These are phyloP conservation scores for Tetrapisispora iriomotensis DNA, from an alignment of 805 yeast genomes.

Conservation along the genomic window DNA sequence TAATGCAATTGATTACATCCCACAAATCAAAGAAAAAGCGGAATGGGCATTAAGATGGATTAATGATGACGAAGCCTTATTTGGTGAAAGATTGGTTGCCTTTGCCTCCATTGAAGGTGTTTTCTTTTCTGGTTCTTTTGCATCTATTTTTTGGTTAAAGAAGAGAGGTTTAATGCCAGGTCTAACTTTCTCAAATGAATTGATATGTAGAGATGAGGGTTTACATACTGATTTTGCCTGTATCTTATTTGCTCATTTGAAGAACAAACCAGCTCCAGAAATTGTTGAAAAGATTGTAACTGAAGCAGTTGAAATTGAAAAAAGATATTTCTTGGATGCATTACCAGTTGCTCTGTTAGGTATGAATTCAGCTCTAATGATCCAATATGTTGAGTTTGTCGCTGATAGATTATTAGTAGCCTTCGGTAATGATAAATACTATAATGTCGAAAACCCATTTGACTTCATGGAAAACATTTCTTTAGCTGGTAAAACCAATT, in stretches of 20 bases:
- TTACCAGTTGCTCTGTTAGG: constrained; percentile 89
- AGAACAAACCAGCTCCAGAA: constrained; percentile 72
- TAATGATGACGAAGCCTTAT: constrained; percentile 76
- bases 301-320: constrained; percentile 92
- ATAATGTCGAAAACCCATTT: constrained; percentile 86
- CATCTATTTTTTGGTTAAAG: constrained; percentile 97
- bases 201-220: constrained; percentile 97
- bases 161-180: constrained; percentile 99
- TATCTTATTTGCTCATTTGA: constrained; percentile 82
- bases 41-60: constrained; percentile 99
- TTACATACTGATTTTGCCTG: constrained; percentile 98
- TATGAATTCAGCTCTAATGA: constrained; percentile 89
- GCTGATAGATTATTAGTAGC: constrained; percentile 93
- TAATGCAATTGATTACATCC: constrained; percentile 93
- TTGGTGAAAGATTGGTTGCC: constrained; percentile 93
- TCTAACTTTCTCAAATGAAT: constrained; percentile 92
- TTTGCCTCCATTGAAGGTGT: constrained; percentile 99
- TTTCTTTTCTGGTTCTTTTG: constrained; percentile 96
- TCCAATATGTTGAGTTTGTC: constrained; percentile 94
- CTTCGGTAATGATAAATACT: constrained; percentile 81
- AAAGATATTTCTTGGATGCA: constrained; percentile 90
- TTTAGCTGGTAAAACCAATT: constrained; percentile 96
- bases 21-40: constrained; percentile 94
- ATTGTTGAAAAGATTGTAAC: constrained; percentile 80
- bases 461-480: constrained; percentile 99